Base-by-base conservation (phyloP, 2,329 filamentous ascomycete genomes). In the Ophiocordyceps camponoti-floridani region DNA sequence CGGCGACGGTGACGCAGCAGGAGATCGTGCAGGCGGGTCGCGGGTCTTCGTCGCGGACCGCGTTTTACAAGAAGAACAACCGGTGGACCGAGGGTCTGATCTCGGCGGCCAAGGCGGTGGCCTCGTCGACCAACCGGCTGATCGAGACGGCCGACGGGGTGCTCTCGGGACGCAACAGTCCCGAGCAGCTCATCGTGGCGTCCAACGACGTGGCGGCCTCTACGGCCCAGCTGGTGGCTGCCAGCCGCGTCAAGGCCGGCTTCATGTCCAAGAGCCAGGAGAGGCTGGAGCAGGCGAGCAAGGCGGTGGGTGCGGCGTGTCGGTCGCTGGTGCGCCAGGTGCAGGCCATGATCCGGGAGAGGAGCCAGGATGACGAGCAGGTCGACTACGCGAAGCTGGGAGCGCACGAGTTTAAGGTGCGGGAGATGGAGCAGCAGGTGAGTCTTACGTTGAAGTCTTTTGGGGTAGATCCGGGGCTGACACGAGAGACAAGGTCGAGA, bases 31-130 rank as follows among this genome's bases (percentile, higher is more conserved):
- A 87, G 51, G 86, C 94, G 50, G 91, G 91, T 8, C 81, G 84
- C 18, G 91, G 91, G 33, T 83, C 81, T 26, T 85, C 84, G 44
- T 93, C 86, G 41, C 77, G 81, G 47, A 93, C 88, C 2, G 87
- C 88, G 23, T 98, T 98, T 63, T 98, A 98, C 79, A 96, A 96
- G 75, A 96, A 96, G 71, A 95, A 98, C 74, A 98, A 96, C 66
- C 78, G 91, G 44, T 98, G 91, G 91, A 98, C 91, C 0, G 91
- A 98, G 58, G 91, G 91, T 42, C 77, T 98, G 48, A 95, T 98
- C 58, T 94, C 86, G 35, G 91, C 91, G 1, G 89, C 91, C 51
- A 98, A 98, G 67, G 91, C 91, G 1, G 91, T 98, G 16, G 91
- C 91, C 3, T 75, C 75, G 2, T 93, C 87, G 14, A 98, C 91